Evolutionary conservation across 2,329 filamentous ascomycete genomes (phyloP).

Genomic region (Hymenoscyphus linearis): DNA sequence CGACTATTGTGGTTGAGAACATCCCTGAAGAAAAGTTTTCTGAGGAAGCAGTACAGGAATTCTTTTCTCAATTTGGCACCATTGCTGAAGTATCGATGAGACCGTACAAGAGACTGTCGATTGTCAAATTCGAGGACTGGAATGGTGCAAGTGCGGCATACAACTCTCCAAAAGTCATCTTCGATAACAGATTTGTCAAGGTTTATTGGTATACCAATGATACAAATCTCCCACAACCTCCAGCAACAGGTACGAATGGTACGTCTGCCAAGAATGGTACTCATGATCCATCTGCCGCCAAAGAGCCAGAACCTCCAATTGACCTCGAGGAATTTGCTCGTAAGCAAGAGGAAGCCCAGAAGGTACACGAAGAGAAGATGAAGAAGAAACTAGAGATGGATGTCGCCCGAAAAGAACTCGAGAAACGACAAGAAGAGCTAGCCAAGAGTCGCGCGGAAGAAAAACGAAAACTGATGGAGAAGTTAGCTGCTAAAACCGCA

Average conservation of each 20-base stretch:
- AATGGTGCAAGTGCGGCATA: slow-evolving; percentile 65
- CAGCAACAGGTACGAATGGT: slow-evolving; percentile 25
- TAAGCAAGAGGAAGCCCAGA: slow-evolving; percentile 69
- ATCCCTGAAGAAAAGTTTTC: slow-evolving; percentile 68
- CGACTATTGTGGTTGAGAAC: slow-evolving; percentile 68
- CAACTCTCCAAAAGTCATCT: slow-evolving; percentile 72
- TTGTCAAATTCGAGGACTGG: slow-evolving; percentile 65
- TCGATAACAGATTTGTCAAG: slow-evolving; percentile 81
- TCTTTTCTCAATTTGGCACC: slow-evolving; percentile 68
- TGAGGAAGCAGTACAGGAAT: slow-evolving; percentile 59
- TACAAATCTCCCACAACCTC: slow-evolving; percentile 28
- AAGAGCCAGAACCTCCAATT: slow-evolving; percentile 43
- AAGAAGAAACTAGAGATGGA: slow-evolving; percentile 59
- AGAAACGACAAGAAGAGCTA: slow-evolving; percentile 57
- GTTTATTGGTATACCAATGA: slow-evolving; percentile 70
- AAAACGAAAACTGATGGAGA: slow-evolving; percentile 55
- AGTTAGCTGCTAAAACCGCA: slow-evolving; percentile 51
- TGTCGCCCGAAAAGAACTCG: slow-evolving; percentile 56
- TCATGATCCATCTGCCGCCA: slow-evolving; percentile 13
- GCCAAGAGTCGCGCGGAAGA: slow-evolving; percentile 61
- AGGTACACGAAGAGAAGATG: slow-evolving; percentile 58
- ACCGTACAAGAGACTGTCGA: slow-evolving; percentile 59
- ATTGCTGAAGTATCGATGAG: slow-evolving; percentile 62
- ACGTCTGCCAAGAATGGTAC: slow-evolving; percentile 25
- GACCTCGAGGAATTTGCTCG: slow-evolving; percentile 65